Base-by-base conservation (phyloP, 2,329 filamentous ascomycete genomes). In the Berkeleyomyces rouxiae region DNA sequence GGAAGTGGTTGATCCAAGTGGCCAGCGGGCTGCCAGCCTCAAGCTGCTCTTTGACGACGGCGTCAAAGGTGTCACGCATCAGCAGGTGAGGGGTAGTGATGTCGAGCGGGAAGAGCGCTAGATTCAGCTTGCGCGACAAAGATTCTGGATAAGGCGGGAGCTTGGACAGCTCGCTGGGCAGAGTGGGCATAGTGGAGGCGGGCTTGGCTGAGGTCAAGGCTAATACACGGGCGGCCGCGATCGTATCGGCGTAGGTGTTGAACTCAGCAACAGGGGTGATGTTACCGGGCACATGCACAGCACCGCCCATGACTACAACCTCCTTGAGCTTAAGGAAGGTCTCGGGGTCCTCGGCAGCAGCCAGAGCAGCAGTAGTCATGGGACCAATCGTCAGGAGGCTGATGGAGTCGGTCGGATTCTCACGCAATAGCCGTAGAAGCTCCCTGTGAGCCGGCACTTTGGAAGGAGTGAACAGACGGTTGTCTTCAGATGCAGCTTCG, bases 271-370 rank as follows among this genome's bases (percentile, higher is more conserved):
- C 82, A 1, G 93, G 92, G 55, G 83, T 85, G 70, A 88, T 84
- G 72, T 99, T 99, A 68, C 93, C 93, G 59, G 84, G 80, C 53
- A 84, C 76, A 64, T 87, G 79, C 61, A 99, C 81, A 33, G 88
- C 85, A 65, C 93, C 93, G 64, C 92, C 93, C 93, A 99, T 99
- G 57, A 96, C 88, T 3, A 96, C 86, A 2, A 99, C 81, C 73
- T 97, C 90, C 72, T 95, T 95, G 58, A 85, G 88, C 51, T 84
- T 83, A 62, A 99, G 78, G 72, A 99, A 96, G 0, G 90, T 86
- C 72, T 92, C 89, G 0, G 91, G 86, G 68, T 97, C 92, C 69
- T 90, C 84, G 11, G 90, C 85, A 2, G 93, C 91, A 2, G 93
- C 93, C 36, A 95, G 74, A 1, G 93, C 93, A 39, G 96, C 76